Base-by-base conservation (phyloP, 1,284 basidiomycete genomes). In the Boletus smithii region DNA sequence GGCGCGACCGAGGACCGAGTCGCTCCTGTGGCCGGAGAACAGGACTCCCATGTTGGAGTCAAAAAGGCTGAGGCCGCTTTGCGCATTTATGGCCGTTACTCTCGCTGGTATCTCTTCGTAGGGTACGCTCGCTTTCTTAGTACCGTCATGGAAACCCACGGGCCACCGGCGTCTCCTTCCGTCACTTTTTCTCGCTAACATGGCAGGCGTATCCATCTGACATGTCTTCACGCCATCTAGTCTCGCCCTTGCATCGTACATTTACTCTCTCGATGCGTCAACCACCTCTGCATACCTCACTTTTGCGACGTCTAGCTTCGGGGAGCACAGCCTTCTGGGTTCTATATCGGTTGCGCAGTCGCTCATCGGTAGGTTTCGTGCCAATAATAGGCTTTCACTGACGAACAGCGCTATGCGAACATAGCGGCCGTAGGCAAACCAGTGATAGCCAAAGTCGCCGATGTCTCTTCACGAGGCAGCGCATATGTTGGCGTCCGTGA, bases 371-470 rank as follows among this genome's bases (percentile, higher is more conserved):
- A 46, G 20, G 70, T 60, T 26, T 34, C 26, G 17, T 11, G 18
- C 23, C 24, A 4, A 23, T 8, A 9, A 36, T 3, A 20, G 10
- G 16, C 0, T 4, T 18, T 29, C 14, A 11, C 35, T 20, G 37
- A 32, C 17, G 42, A 41, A 22, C 24, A 10, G 35, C 2, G 34
- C 6, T 20, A 23, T 38, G 23, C 35, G 31, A 30, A 17, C 34
- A 29, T 24, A 72, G 69, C 82, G 50, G 81, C 81, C 18, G 75
- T 83, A 37, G 79, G 86, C 30, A 91, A 91, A 68, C 89, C 89
- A 2, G 76, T 89, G 37, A 83, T 89, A 57, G 89, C 88, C 3
- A 91, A 90, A 67, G 66, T 91, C 29, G 80, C 87, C 2, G 88
- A 92, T 59, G 79, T 87, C 14, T 71, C 73, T 11, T 80, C 78